Base-by-base conservation (phyloP, 148 eudicot genomes). In the Amaranthus palmeri region DNA sequence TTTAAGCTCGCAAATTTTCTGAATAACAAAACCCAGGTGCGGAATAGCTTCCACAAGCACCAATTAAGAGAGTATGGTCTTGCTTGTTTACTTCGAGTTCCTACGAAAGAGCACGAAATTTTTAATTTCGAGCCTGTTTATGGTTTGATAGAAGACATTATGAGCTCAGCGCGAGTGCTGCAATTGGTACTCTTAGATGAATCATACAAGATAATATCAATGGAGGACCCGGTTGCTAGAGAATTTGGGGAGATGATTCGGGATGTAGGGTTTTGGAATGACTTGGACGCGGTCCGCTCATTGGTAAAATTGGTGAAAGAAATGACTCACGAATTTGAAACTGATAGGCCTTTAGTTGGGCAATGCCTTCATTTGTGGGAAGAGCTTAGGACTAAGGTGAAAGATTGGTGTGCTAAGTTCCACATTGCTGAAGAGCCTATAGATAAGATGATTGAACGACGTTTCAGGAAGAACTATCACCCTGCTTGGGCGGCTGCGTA, bases 401-500 rank as follows among this genome's bases (percentile, higher is more conserved):
- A 79, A 75, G 91, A 88, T 40, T 95, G 97, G 97, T 87, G 97
- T 77, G 78, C 61, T 0, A 95, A 87, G 48, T 95, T 84, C 78
- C 86, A 85, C 68, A 78, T 91, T 70, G 61, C 74, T 44, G 90
- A 88, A 75, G 76, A 56, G 3, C 74, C 74, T 10, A 85, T 89
- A 6, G 97, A 91, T 56, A 88, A 81, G 65, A 74, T 91, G 48
- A 74, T 89, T 0, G 93, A 95, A 40, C 73, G 67, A 46, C 82
- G 97, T 56, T 95, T 91, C 74, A 85, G 75, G 72, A 91, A 89
- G 68, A 95, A 89, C 62, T 95, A 95, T 72, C 98, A 95, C 56
- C 96, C 98, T 4, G 88, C 98, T 60, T 95, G 98, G 98, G 89
- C 98, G 10, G 96, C 96, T 6, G 98, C 98, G 0, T 91, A 89